phyloP scores from a whole-genome alignment of 176 grass and related monocot genomes.

The Hyparrhenia diplandra region DNA sequence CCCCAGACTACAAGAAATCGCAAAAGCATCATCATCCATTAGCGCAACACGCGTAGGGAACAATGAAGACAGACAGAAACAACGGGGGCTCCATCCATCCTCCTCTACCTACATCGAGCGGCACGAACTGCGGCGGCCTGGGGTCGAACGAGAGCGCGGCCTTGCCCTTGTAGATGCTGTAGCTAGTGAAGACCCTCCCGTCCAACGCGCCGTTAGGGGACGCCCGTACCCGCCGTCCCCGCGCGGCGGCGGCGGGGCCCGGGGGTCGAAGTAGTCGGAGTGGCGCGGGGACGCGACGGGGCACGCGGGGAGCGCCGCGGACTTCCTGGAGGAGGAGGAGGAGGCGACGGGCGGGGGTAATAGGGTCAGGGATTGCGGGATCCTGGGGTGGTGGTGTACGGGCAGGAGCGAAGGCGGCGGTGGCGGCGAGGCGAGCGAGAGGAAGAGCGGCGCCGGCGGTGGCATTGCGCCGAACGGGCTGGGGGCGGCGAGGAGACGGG shows the following conservation, averaged over 20 bases:
- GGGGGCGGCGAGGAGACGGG: background rate
- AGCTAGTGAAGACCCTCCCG: conserved; percentile 46
- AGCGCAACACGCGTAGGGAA: background rate
- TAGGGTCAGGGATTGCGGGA: background rate
- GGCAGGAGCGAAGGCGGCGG: background rate
- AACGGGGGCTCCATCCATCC: background rate
- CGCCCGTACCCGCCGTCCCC: conserved; percentile 29
- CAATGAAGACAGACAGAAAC: too few relatives aligned
- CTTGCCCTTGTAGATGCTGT: conserved; percentile 68
- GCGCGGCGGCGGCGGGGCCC: conserved; percentile 35
- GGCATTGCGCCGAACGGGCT: conserved; percentile 50
- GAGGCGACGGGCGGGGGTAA: background rate
- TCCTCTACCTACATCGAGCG: conserved; percentile 56
- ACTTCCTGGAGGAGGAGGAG: background rate
- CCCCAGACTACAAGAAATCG: conserved; percentile 44
- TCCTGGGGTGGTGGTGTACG: background rate
- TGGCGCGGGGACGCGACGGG: conserved; percentile 31
- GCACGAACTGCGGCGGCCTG: conserved; percentile 49
- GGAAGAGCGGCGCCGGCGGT: conserved; percentile 39
- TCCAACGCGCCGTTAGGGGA: background rate
- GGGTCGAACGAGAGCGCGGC: conserved; percentile 51
- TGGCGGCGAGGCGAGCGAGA: conserved; percentile 26
- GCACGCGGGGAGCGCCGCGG: conserved; percentile 8
- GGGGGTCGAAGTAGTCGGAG: conserved; percentile 60
- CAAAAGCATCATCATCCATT: background rate